Percentiles rank a stretch among this genome's conserved stretches.
These are phyloP conservation scores for Phanerochaete sordida DNA, from an alignment of 768 basidiomycete species.

Conservation along the genomic window DNA sequence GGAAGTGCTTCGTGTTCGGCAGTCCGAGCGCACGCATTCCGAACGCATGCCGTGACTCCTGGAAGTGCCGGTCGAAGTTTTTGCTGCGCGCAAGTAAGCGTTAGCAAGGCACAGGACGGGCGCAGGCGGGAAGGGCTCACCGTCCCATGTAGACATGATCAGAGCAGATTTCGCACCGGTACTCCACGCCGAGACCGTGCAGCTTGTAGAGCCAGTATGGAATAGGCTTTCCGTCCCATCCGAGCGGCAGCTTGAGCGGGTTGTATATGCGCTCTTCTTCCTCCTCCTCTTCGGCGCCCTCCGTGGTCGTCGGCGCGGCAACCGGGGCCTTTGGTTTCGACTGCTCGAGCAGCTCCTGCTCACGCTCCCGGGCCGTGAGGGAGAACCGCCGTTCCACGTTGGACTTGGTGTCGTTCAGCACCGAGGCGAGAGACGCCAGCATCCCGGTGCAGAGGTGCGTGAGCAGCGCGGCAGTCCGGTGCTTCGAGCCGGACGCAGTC, in stretches of 20 bases:
- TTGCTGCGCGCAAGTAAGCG: conserved; percentile 48
- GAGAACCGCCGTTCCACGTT: conserved; percentile 97
- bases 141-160: conserved; percentile 97
- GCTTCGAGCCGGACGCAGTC: conserved; percentile 41
- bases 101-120: background rate
- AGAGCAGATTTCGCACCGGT: conserved; percentile 96
- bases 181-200: conserved; percentile 97
- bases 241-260: conserved; percentile 92
- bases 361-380: conserved; percentile 95
- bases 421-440: conserved; percentile 57
- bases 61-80: conserved; percentile 96
- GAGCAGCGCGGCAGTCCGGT: conserved; percentile 63
- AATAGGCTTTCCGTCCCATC: conserved; percentile 99
- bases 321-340: conserved; percentile 47
- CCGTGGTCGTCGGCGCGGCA: conserved; percentile 41
- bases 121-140: conserved; percentile 31
- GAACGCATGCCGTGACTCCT: conserved; percentile 96
- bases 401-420: conserved; percentile 85
- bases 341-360: conserved; percentile 85
- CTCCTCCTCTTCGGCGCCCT: conserved; percentile 66
- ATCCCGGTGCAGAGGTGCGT: conserved; percentile 70
- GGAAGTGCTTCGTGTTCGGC: conserved; percentile 98
- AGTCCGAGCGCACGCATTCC: conserved; percentile 97
- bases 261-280: conserved; percentile 98
- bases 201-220: conserved; percentile 99